Evolutionary conservation across 108 stramenopile genomes (phyloP), one percentile per base, ranked within the genome.

Genomic region (Poteriospumella lacustris): DNA sequence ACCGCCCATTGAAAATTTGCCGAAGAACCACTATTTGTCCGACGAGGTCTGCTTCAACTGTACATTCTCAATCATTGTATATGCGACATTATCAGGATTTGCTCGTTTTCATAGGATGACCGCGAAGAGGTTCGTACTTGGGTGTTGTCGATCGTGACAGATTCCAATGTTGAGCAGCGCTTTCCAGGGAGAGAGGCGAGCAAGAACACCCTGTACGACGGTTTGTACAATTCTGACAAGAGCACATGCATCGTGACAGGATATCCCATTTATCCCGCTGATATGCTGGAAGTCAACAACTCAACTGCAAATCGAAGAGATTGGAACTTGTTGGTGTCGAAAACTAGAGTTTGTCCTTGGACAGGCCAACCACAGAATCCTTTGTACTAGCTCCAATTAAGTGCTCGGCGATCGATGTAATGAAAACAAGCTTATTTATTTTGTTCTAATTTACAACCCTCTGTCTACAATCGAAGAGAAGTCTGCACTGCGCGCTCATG

Each of bases 41-140:
- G 64, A 36, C 29, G 59, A 77, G 76, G 43, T 15, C 24, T 73
- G 34, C 43, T 0, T 42, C 12, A 44, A 19, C 31, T 73, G 56
- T 73, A 29, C 56, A 15, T 43, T 42, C 39, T 33, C 70, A n/a
- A 42, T 19, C 31, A 44, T 19, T 33, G 33, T 42, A 58, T 1
- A 26, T 0, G n/a, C 40, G n/a, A 58, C 0, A 0, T 60, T 60
- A 9, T 5, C 60, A 70, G 0, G 85, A 86, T 70, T 38, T 83
- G 26, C 38, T 39, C 33, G 40, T 80, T 1, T 42, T 89, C 15
- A 2, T 76, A 84, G 38, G 76, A 80, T 2, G 69, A 78, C 34
- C 83, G 87, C 34, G 88, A 89, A 59, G 88, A 88, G 44, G 83
- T 89, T 2, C 44, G 89, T 12, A 86, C 88, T 29, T 90, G 88